Base-by-base conservation (phyloP, 2,329 filamentous ascomycete genomes). In the Aspergillus melleus region DNA sequence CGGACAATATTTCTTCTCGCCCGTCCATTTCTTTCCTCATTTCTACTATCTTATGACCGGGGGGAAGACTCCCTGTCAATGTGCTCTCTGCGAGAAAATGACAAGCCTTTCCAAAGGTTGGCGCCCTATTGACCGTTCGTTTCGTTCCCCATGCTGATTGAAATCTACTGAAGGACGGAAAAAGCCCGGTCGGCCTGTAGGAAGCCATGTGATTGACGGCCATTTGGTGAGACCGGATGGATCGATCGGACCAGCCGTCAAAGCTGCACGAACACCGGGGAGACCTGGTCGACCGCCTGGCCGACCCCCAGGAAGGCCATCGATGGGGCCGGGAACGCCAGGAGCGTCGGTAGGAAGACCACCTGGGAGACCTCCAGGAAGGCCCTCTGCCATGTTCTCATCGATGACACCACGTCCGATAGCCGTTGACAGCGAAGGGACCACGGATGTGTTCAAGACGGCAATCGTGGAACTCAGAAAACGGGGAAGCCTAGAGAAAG, bases 31-130 rank as follows among this genome's bases (percentile, higher is more conserved):
- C 64, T 84, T 79, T 52, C 80, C 81, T 0, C 86, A 88, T 61
- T 87, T 88, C 68, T 73, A 79, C 54, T 78, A 81, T 68, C 68
- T 88, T 24, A 85, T 87, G 80, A 77, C 80, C 14, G 76, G 80
- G 54, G 72, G 72, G 47, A 71, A 68, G 6, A 72, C 74, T 2
- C 73, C 76, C 0, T 88, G 85, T 60, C 62, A 68, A 2, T 88
- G 86, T 65, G 77, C 78, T 1, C 69, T 81, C 8, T 88, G 85
- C 60, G 63, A 42, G 5, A 70, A 65, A 19, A 36, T 62, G 32
- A 55, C 64, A 10, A 65, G 62, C 46, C 60, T 61, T 9, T 52
- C 58, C 26, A 58, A 65, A 63, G 59, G 57, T 63, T 44, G 14
- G 50, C n/a, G 4, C 49, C 2, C 22, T 22, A 22, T 22, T 22